Base-by-base conservation (phyloP, 2,329 filamentous ascomycete genomes). In the Phaeosphaeriaceae sp. region DNA sequence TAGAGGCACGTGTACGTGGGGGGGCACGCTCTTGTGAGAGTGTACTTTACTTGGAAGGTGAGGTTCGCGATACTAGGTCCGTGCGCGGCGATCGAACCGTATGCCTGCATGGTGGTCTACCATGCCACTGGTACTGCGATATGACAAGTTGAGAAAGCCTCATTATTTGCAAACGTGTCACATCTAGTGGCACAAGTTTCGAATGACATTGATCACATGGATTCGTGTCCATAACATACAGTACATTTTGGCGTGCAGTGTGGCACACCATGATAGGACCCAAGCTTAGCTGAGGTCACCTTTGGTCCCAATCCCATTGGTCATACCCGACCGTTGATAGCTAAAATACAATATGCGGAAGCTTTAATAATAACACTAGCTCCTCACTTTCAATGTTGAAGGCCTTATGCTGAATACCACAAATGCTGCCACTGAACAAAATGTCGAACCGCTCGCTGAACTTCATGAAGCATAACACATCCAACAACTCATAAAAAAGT, bases 11-110 rank as follows among this genome's bases (percentile, higher is more conserved):
- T 23, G 30, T 46, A 47, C 45, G 50, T 43, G 21, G 52, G 43
- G 39, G 52, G 56, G 53, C 54, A 60, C 34, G 49, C 50, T 44
- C 48, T 56, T 40, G 58, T 61, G 50, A 60, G 50, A 48, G 32
- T 48, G 43, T 37, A 18, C 28, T 3, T 15, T 29, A 35, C 42
- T 42, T 33, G 32, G 42, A 42, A 46, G 28, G 34, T 43, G 47
- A 50, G 17, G 45, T 48, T 48, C 16, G 26, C 35, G 46, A 43
- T 48, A n/a, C 30, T 7, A 9, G 35, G 51, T 46, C 48, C 52
- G 48, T 49, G 48, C 51, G 42, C 45, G 13, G 42, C 39, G 46
- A 48, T 12, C 29, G n/a, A 32, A n/a, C 6, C 11, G 29, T 32
- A n/a, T n/a, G n/a, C n/a, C n/a, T n/a, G n/a, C n/a, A n/a, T n/a